These are phyloP conservation scores for Excoecaria cochinchinensis DNA, from an alignment of 345 rosid species.

Conservation along the genomic window DNA sequence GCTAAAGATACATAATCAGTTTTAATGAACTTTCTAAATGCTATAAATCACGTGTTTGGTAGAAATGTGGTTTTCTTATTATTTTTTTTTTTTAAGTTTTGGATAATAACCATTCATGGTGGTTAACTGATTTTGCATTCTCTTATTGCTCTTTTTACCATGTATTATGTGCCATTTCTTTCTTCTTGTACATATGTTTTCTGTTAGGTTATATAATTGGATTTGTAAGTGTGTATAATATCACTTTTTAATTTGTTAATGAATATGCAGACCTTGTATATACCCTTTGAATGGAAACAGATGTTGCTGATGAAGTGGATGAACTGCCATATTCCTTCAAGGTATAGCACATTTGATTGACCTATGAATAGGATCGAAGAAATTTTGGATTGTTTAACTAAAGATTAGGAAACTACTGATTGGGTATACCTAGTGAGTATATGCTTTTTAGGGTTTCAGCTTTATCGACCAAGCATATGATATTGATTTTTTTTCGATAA, in stretches of 20 bases:
- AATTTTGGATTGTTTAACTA: too few species aligned
- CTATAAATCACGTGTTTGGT: too few species aligned
- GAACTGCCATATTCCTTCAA: constrained; percentile 36
- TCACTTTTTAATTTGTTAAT: constrained; percentile 4
- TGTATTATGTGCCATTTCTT: constrained; percentile 3
- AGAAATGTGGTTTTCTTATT: too few species aligned
- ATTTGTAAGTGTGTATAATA: background rate
- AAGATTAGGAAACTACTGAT: too few species aligned
- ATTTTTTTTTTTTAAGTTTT: background rate
- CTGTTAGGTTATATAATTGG: background rate
- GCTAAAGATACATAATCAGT: too few species aligned
- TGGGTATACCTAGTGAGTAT: too few species aligned
- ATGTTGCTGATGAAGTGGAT: constrained; percentile 40
- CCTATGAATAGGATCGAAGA: too few species aligned
- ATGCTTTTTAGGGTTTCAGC: too few species aligned
- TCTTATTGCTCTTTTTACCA: background rate
- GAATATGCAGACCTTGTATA: constrained; percentile 23
- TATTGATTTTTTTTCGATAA: too few species aligned
- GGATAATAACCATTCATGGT: background rate
- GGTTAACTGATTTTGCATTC: constrained; percentile 8
- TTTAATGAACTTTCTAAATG: too few species aligned
- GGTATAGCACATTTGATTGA: constrained; percentile 35
- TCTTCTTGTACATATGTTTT: background rate
- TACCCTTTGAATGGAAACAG: constrained; percentile 52
- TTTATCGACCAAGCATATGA: too few species aligned